Evolutionary conservation across 179 eudicot species (phyloP), one percentile per base, ranked within the genome.

Genomic region (Monotropa hypopitys): DNA sequence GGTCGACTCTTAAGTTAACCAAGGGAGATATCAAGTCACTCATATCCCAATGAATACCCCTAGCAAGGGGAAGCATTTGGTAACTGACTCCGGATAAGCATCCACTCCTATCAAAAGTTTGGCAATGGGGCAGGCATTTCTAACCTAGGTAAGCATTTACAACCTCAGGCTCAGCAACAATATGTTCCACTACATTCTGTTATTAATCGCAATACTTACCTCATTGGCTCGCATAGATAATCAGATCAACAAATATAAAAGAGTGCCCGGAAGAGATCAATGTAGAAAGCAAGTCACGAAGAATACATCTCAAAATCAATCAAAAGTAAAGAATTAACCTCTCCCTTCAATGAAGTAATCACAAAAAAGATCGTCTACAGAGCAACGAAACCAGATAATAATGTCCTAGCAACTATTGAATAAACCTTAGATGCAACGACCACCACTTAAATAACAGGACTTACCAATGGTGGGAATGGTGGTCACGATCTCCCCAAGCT

Each of bases 401-500:
- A 63, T 49, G 35, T 56, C 62, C 13, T 13, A 53, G 8, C 28
- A 69, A 23, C 28, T 21, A 51, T 23, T 33, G 20, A 26, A 38
- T 33, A 23, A 71, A 76, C 38, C 21, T 71, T 46, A 72, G 21
- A 43, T 16, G 50, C 11, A 38, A 38, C 20, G 47, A n/a, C 18
- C 8, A 20, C 26, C 9, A 12, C 20, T 69, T 51, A 26, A 40
- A 28, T 4, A 75, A 68, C 5, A 70, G 51, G 63, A 73, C 92
- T 83, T 86, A 92, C 97, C 97, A 65, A 92, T 92, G 82, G 97
- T 92, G 66, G 97, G 97, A 80, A 92, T 92, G 20, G 97, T 92
- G 18, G 97, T 92, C 49, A 90, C 97, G 68, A 92, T 92, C 90
- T 92, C 97, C 30, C 97, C 97, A 21, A 92, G 97, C 90, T 92